Percentiles rank a stretch among this genome's conserved stretches.
phyloP scores from a whole-genome alignment of 331 rosid genomes.

The Cydonia oblonga region DNA sequence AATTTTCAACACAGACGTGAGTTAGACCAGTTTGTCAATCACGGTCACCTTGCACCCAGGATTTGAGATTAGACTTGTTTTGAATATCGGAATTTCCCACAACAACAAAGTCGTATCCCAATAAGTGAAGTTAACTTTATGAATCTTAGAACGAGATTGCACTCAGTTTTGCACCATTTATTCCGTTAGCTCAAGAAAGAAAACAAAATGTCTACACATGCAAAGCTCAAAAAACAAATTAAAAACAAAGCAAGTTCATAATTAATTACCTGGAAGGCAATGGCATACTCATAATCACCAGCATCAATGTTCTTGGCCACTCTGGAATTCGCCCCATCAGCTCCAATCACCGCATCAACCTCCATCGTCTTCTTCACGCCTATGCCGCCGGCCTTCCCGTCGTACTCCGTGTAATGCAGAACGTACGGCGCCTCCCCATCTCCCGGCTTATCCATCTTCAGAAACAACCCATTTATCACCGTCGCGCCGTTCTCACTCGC shows the following conservation, averaged over 20 bases:
- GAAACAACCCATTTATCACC: constrained; percentile 61
- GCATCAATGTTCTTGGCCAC: constrained; percentile 81
- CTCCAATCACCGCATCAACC: constrained; percentile 88
- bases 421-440: constrained; percentile 49
- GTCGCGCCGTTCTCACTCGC: constrained; percentile 67
- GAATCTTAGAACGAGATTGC: no score
- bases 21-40: not conserved
- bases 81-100: not conserved
- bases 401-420: constrained; percentile 57
- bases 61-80: not conserved
- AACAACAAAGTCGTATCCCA: no score
- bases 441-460: constrained; percentile 68
- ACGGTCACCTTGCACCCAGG: not conserved
- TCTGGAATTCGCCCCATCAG: constrained; percentile 86
- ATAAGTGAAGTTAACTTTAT: no score
- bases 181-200: no score
- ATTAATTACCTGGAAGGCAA: constrained; percentile 71
- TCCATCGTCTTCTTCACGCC: constrained; percentile 61
- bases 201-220: not conserved
- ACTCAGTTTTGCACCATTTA: no score
- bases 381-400: constrained; percentile 45
- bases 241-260: not conserved
- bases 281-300: constrained; percentile 84
- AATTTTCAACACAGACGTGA: no score
- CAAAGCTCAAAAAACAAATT: not conserved